These are phyloP conservation scores for Caulochytrium protostelioides DNA, from an alignment of 371 early-diverging fungal genomes.

Conservation along the genomic window DNA sequence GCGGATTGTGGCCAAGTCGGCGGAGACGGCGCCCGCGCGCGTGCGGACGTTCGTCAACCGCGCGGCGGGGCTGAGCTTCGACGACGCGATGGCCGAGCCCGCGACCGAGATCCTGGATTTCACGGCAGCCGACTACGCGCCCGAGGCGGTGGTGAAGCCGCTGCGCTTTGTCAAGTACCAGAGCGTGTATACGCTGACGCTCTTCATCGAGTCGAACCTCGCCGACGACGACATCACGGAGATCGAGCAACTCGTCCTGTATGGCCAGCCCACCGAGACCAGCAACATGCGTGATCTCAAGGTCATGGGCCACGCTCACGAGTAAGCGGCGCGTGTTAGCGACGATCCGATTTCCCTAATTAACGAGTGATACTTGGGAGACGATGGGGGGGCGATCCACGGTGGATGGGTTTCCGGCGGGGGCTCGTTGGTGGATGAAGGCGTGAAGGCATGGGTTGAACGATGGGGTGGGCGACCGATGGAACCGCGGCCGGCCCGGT, in stretches of 20 bases:
- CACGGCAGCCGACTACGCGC: conserved; percentile 39
- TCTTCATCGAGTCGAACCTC: conserved; percentile 28
- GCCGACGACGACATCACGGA: conserved; percentile 58
- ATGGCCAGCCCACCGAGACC: conserved; percentile 41
- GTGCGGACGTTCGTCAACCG: conserved; percentile 66
- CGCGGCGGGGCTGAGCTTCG: conserved; percentile 50
- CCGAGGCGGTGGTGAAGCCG: conserved; percentile 29
- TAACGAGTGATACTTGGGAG: too few species aligned
- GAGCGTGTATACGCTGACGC: conserved; percentile 31
- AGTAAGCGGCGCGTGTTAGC: too few species aligned
- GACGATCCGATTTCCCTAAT: too few species aligned
- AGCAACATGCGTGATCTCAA: conserved; percentile 28
- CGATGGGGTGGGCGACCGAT: too few species aligned
- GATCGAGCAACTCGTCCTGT: conserved; percentile 48
- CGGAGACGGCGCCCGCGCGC: conserved; percentile 65
- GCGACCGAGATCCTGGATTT: conserved; percentile 54
- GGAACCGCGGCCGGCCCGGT: too few species aligned
- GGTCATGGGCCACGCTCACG: conserved; percentile 1
- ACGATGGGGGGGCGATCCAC: too few species aligned
- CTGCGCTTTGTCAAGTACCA: conserved; percentile 86
- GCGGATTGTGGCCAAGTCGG: conserved; percentile 52
- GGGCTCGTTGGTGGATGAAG: too few species aligned
- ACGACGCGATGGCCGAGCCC: conserved; percentile 50
- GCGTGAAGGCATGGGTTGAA: too few species aligned
- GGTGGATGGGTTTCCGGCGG: too few species aligned